Base-by-base conservation (phyloP, 176 grass and related monocot genomes). In the Oropetium thomaeum region DNA sequence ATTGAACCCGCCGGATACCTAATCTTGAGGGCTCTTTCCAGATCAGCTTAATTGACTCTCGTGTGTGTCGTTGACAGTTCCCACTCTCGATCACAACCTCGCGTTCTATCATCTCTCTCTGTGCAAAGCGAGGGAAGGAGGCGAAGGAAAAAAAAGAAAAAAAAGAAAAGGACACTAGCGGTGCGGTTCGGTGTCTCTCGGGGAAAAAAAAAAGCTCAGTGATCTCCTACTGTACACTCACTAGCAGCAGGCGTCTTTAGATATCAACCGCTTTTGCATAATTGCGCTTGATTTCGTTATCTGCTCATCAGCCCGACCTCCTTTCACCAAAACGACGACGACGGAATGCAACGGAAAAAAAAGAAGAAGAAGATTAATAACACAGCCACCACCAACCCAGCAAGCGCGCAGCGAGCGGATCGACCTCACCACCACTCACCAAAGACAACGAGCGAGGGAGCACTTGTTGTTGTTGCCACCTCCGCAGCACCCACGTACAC, bases 401-500 rank as follows among this genome's bases (percentile, higher is more conserved):
- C 22, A 26, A 10, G n/a, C 52, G 4, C n/a, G 22, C 52, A 8
- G 10, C 23, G 53, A 48, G 40, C 69, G 7, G 73, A 45, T 32
- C 28, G 29, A 26, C 28, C 42, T 15, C 55, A 3, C 11, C 42
- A 9, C 38, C 14, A 2, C 42, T 15, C 55, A 3, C 11, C 42
- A 9, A 25, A 7, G 1, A 5, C 4, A 30, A 26, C 1, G 15
- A 5, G 35, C n/a, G n/a, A n/a, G 25, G 11, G 3, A 39, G 37
- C n/a, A 20, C 69, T 75, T 62, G 71, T 2, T 64, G 76, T 75
- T 62, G 71, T 2, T 64, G 72, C 27, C 43, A 70, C 62, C 64
- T 63, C 64, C 44, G 20, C 67, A 10, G 76, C 63, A 23, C 65
- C 65, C 45, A 38, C 67, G 64, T 69, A 72, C 79, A 83, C 85